Percentiles rank a stretch among this genome's conserved stretches.
phyloP scores from a whole-genome alignment of 2,329 filamentous ascomycete species.

The Monosporascus sp. region DNA sequence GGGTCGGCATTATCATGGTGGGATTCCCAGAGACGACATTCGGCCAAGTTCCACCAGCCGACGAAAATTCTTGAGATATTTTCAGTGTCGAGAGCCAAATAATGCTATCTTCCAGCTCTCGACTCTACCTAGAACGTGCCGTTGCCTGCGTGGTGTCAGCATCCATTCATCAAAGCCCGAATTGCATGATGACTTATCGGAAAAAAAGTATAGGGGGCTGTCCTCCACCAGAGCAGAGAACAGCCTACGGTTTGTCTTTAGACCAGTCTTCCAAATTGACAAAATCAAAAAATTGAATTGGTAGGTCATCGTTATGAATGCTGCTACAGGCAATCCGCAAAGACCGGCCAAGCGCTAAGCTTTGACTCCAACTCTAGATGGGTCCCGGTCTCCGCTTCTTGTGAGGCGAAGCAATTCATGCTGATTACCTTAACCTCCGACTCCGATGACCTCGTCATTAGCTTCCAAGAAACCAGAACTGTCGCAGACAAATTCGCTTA shows the following conservation, averaged over 20 bases:
- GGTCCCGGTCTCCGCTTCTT: conserved; percentile 55
- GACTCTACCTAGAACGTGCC: too few species aligned
- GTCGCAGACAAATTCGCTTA: conserved; percentile 13
- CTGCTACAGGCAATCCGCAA: conserved; percentile 21
- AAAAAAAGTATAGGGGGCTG: conserved; percentile 18
- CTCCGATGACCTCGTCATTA: conserved; percentile 8
- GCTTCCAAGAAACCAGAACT: conserved; percentile 11
- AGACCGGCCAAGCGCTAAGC: conserved; percentile 77
- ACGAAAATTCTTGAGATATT: too few species aligned
- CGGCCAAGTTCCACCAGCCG: too few species aligned
- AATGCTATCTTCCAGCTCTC: too few species aligned
- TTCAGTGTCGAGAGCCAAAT: too few species aligned
- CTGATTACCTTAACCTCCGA: background rate
- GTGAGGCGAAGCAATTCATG: conserved; percentile 10
- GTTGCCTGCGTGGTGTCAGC: conserved; percentile 9
- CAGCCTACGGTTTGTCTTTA: conserved; percentile 16
- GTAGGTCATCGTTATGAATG: conserved; percentile 5
- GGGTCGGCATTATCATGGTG: too few species aligned
- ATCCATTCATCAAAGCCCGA: background rate
- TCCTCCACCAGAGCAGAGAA: conserved; percentile 10
- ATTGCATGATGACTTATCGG: conserved; percentile 21
- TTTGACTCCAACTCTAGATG: conserved; percentile 93
- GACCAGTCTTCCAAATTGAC: conserved; percentile 7
- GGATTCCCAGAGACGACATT: too few species aligned
- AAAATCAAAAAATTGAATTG: conserved; percentile 19